Conservation (phyloP, 129 eudicot genomes). For the Helianthus annuus region DNA sequence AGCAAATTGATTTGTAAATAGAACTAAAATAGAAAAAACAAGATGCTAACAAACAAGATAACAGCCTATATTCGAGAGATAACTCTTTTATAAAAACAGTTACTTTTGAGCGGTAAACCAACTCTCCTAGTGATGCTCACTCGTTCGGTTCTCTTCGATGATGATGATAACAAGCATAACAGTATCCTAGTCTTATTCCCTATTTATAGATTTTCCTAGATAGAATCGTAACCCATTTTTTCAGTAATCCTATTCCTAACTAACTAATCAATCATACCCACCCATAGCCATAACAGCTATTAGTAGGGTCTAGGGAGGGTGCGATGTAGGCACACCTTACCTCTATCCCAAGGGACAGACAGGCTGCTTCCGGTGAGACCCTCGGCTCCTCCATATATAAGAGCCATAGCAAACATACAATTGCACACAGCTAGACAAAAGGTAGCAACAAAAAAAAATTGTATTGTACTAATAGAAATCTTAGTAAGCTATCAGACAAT, state of each 20-base stretch:
- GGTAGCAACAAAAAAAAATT: no score
- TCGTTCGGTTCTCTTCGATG: neutral
- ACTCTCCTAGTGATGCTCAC: neutral
- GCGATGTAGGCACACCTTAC: no score
- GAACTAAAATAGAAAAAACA: neutral
- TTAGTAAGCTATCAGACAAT: no score
- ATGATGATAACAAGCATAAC: neutral
- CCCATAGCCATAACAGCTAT: no score
- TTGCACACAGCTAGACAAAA: no score
- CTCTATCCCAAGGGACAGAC: no score
- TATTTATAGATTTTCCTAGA: neutral
- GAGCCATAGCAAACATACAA: no score
- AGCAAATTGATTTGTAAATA: neutral
- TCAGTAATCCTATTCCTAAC: neutral
- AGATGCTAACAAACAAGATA: neutral
- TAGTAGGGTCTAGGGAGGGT: no score
- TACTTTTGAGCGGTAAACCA: conserved; percentile 2
- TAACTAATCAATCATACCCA: no score
- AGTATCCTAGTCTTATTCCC: neutral
- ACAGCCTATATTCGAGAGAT: neutral
- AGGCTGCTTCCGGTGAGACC: no score
- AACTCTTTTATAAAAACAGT: neutral
- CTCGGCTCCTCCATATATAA: no score
- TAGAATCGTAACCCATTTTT: neutral
- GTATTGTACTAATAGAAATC: no score